A percentile compares a stretch with the other conserved stretches of the same genome.
Evolutionary conservation across 345 rosid genomes (phyloP).

Genomic region (Salix viminalis): DNA sequence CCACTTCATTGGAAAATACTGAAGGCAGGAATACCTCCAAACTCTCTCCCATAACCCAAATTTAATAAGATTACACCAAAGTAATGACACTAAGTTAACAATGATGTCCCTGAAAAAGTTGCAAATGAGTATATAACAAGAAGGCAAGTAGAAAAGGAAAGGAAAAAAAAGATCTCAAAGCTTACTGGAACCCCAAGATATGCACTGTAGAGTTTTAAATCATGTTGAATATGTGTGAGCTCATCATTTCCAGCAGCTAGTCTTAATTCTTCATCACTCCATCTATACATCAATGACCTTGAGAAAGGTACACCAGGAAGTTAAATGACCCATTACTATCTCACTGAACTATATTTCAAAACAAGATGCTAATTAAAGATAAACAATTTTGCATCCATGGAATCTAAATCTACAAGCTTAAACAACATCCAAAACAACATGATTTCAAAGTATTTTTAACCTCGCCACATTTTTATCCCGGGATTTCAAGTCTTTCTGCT

Average conservation of each 20-base stretch:
- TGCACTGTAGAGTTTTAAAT: conserved; percentile 67
- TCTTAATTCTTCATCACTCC: conserved; percentile 69
- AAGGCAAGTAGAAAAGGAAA: not conserved
- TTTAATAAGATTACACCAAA: too few species aligned
- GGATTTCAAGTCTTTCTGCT: conserved; percentile 27
- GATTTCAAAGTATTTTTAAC: conserved; percentile 15
- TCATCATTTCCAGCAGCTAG: conserved; percentile 64
- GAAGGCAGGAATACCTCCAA: not conserved
- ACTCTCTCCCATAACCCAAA: not conserved
- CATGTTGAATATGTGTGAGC: conserved; percentile 50
- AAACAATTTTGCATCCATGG: not conserved
- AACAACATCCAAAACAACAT: too few species aligned
- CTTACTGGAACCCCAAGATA: conserved; percentile 66
- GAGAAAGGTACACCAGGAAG: conserved; percentile 22
- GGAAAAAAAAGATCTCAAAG: too few species aligned
- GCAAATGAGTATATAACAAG: not conserved
- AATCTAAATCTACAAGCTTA: not conserved
- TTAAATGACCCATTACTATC: not conserved
- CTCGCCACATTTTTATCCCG: conserved; percentile 27
- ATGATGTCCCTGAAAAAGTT: conserved; percentile 1
- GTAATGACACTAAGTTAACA: not conserved
- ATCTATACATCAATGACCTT: conserved; percentile 29
- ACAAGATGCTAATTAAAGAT: not conserved
- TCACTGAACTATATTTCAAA: not conserved
- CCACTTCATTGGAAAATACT: not conserved